A percentile compares a stretch with the other conserved stretches of the same genome.
Conservation (phyloP, 306 rosid species). For the Sphenostylis stenocarpa region DNA sequence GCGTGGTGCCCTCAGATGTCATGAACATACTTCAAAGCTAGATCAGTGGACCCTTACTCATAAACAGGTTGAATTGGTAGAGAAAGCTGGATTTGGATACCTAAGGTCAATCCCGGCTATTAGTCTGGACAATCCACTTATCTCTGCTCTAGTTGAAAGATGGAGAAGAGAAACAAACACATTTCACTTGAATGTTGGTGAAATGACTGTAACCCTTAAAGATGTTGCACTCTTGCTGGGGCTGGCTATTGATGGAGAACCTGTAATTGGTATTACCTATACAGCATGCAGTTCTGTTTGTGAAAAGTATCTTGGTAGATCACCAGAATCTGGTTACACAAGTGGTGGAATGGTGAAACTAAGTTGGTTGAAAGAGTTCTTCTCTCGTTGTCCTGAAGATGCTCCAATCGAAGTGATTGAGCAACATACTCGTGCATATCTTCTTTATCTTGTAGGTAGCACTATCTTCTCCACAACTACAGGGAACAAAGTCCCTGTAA, state of each 20-base stretch:
- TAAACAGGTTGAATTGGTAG: conserved; percentile 79
- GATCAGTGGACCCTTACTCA: conserved; percentile 89
- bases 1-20: conserved; percentile 99
- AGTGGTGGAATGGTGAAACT: conserved; percentile 99
- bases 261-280: conserved; percentile 88
- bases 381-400: conserved; percentile 82
- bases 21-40: conserved; percentile 95
- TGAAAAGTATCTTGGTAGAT: conserved; percentile 78
- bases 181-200: conserved; percentile 96
- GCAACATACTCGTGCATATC: conserved; percentile 95
- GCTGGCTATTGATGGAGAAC: conserved; percentile 91
- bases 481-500: conserved; percentile 98
- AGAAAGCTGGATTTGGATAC: conserved; percentile 87
- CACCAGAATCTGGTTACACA: conserved; percentile 86
- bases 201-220: conserved; percentile 91
- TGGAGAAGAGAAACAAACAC: conserved; percentile 99
- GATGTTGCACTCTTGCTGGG: conserved; percentile 93
- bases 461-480: conserved; percentile 97
- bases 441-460: conserved; percentile 97
- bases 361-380: conserved; percentile 96
- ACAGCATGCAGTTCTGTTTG: conserved; percentile 85
- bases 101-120: conserved; percentile 93
- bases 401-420: conserved; percentile 74
- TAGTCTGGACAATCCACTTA: conserved; percentile 95
- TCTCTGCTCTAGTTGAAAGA: conserved; percentile 96